These are phyloP conservation scores for Thelephora aurantiotincta DNA, from an alignment of 768 basidiomycete species.

Conservation along the genomic window DNA sequence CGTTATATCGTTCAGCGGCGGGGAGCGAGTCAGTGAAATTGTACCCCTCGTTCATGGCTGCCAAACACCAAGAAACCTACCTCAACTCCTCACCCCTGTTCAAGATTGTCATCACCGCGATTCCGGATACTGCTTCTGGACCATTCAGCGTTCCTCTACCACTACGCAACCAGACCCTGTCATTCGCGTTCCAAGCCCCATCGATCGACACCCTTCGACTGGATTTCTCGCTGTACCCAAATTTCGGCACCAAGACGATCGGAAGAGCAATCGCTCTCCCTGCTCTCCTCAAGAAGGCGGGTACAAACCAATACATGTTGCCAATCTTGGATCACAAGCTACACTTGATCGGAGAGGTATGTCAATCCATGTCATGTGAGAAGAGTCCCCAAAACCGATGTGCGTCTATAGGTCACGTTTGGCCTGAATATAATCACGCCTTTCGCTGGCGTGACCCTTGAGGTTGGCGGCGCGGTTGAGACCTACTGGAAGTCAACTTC, in stretches of 20 bases:
- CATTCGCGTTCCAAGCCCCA: constrained; percentile 80
- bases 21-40: constrained; percentile 31
- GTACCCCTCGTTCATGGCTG: constrained; percentile 60
- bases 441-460: constrained; percentile 84
- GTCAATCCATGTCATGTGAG: constrained; percentile 4
- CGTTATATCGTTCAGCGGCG: constrained; percentile 8
- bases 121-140: constrained; percentile 68
- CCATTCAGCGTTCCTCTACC: constrained; percentile 88
- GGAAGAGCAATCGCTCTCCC: constrained; percentile 84
- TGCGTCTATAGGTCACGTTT: constrained; percentile 55
- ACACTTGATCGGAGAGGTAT: constrained; percentile 87
- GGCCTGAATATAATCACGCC: constrained; percentile 78
- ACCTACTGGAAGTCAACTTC: constrained; percentile 96
- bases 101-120: constrained; percentile 90
- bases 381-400: background rate
- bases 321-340: constrained; percentile 89
- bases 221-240: constrained; percentile 93
- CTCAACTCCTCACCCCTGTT: constrained; percentile 68
- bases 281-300: constrained; percentile 45
- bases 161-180: constrained; percentile 50
- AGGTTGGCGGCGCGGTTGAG: constrained; percentile 89
- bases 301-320: constrained; percentile 39
- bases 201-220: constrained; percentile 59
- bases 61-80: constrained; percentile 51
- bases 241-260: constrained; percentile 93